Conservation (phyloP, 768 basidiomycete genomes). For the Boletus patriciae region DNA sequence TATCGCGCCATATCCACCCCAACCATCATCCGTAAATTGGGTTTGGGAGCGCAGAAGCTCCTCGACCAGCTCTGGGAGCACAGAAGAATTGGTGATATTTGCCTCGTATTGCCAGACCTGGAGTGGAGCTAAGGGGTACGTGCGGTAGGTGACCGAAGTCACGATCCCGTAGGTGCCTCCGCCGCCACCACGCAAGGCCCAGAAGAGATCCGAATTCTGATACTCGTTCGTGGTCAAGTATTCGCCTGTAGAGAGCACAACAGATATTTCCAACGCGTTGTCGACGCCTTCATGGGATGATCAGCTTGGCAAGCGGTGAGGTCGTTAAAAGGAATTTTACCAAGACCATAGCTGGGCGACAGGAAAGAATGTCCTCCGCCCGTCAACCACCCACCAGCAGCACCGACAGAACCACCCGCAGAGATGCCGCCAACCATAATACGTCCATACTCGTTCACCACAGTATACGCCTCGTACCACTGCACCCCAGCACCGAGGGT, state of each 20-base stretch:
- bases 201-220: conserved; percentile 49
- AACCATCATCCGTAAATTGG: conserved; percentile 40
- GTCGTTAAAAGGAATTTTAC: conserved; percentile 18
- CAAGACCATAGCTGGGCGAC: conserved; percentile 43
- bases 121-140: conserved; percentile 39
- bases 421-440: conserved; percentile 45
- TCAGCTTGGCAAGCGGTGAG: not conserved
- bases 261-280: conserved; percentile 45
- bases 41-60: conserved; percentile 39
- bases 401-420: conserved; percentile 30
- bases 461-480: conserved; percentile 44
- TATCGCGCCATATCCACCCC: conserved; percentile 46
- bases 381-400: conserved; percentile 48
- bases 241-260: conserved; percentile 45
- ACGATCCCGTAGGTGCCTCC: conserved; percentile 49
- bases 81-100: conserved; percentile 31
- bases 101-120: conserved; percentile 27
- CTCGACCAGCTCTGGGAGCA: conserved; percentile 30
- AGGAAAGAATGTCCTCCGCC: conserved; percentile 49
- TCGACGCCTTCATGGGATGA: conserved; percentile 40
- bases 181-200: conserved; percentile 53
- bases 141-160: conserved; percentile 46
- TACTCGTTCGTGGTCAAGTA: conserved; percentile 41
- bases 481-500: conserved; percentile 45
- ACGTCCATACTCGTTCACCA: conserved; percentile 35